These are phyloP conservation scores for Lodderomyces elongisporus DNA, from an alignment of 1,139 yeast genomes.

Conservation along the genomic window DNA sequence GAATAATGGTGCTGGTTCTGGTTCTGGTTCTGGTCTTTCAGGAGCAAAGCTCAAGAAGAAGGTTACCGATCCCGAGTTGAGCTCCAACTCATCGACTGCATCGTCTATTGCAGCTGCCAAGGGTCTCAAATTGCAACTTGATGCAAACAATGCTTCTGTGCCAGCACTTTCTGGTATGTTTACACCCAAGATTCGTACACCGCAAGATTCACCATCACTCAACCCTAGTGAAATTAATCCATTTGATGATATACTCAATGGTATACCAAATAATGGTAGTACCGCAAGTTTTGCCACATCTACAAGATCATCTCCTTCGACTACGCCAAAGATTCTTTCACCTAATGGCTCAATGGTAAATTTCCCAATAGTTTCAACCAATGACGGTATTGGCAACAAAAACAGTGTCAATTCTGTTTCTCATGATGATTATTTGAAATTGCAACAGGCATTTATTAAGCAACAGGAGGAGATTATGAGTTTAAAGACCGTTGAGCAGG, in stretches of 20 bases:
- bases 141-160: slow-evolving; percentile 6
- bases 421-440: slow-evolving; percentile 34
- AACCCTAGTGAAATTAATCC: slow-evolving; percentile 29
- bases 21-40: too few species aligned
- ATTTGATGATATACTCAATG: slow-evolving; percentile 30
- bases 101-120: background rate
- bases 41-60: background rate
- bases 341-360: slow-evolving; percentile 8
- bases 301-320: slow-evolving; percentile 10
- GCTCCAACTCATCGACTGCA: background rate
- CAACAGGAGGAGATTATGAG: slow-evolving; percentile 35
- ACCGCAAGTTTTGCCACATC: slow-evolving; percentile 2
- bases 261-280: slow-evolving; percentile 5
- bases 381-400: background rate
- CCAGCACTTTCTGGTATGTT: slow-evolving; percentile 25
- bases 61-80: background rate
- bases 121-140: slow-evolving; percentile 6
- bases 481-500: slow-evolving; percentile 19
- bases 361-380: background rate
- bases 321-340: slow-evolving; percentile 16
- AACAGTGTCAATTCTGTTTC: slow-evolving; percentile 7
- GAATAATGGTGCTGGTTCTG: slow-evolving; percentile 1
- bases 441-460: slow-evolving; percentile 35
- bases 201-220: slow-evolving; percentile 19
- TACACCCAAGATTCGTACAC: slow-evolving; percentile 37